phyloP scores from a whole-genome alignment of 176 grass and related monocot genomes.

The Otatea glauca region DNA sequence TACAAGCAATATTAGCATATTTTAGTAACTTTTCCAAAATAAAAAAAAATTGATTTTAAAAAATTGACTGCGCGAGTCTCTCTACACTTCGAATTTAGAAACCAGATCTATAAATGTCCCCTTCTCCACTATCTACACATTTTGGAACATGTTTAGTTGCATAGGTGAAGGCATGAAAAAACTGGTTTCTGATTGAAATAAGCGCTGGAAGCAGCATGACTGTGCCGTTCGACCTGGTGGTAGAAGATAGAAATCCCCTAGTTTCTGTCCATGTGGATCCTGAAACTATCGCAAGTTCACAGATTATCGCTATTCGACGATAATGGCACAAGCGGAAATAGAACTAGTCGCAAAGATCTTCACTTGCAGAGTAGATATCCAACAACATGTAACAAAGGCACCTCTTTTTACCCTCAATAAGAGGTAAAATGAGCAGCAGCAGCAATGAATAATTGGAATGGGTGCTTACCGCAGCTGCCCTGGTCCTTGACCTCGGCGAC shows the following conservation, averaged over 20 bases:
- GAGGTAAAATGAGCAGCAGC: neutral
- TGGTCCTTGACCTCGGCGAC: constrained; percentile 76
- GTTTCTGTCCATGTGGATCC: constrained; percentile 20
- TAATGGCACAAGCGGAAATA: neutral
- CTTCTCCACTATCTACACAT: neutral
- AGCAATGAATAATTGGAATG: neutral
- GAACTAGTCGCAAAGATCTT: neutral
- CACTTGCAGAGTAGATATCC: neutral
- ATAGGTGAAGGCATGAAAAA: neutral
- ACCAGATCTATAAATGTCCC: neutral
- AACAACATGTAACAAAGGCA: neutral
- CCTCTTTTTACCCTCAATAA: neutral
- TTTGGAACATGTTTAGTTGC: neutral
- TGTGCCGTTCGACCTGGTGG: constrained; percentile 22
- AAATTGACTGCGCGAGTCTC: neutral
- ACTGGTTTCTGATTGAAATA: neutral
- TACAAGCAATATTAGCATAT: neutral
- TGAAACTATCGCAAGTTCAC: neutral
- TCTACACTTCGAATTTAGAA: neutral
- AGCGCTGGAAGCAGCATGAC: neutral
- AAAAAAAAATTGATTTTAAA: neutral
- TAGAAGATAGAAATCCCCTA: neutral
- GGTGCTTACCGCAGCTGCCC: constrained; percentile 74
- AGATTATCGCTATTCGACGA: neutral
- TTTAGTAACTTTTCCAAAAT: neutral